phyloP scores from a whole-genome alignment of 2,329 filamentous ascomycete species.

The Verticillium alfalfae region DNA sequence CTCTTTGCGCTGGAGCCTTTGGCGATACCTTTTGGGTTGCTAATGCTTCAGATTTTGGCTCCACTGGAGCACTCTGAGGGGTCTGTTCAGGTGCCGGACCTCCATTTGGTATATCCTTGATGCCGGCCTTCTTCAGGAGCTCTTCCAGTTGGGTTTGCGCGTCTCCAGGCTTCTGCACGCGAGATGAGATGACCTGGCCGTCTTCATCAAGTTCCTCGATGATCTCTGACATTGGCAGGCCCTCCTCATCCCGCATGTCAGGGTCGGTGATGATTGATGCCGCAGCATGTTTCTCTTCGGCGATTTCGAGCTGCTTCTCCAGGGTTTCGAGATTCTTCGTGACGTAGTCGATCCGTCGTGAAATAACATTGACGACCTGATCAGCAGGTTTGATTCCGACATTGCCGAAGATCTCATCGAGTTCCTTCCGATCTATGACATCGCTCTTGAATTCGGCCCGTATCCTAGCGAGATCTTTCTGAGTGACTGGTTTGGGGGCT shows the following conservation, averaged over 20 bases:
- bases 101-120: slow-evolving; percentile 38
- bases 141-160: slow-evolving; percentile 64
- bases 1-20: not conserved
- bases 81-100: slow-evolving; percentile 6
- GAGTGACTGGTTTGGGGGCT: slow-evolving; percentile 39
- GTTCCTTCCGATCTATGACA: slow-evolving; percentile 53
- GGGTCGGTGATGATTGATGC: slow-evolving; percentile 55
- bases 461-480: slow-evolving; percentile 51
- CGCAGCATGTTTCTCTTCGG: slow-evolving; percentile 65
- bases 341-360: slow-evolving; percentile 83
- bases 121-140: slow-evolving; percentile 70
- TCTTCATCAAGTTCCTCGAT: slow-evolving; percentile 88
- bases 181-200: slow-evolving; percentile 71
- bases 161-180: slow-evolving; percentile 61
- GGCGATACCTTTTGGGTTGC: not conserved
- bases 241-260: slow-evolving; percentile 59
- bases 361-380: slow-evolving; percentile 64
- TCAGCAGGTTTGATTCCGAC: slow-evolving; percentile 43
- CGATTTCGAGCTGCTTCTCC: slow-evolving; percentile 63
- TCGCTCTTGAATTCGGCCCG: slow-evolving; percentile 56
- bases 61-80: slow-evolving; percentile 10
- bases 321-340: slow-evolving; percentile 72
- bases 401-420: slow-evolving; percentile 42
- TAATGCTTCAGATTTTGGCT: not conserved
- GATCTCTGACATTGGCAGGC: slow-evolving; percentile 81